Evolutionary conservation across 2,329 filamentous ascomycete species (phyloP), one percentile per base, ranked within the genome.

Genomic region (Colletotrichum orchidophilum): DNA sequence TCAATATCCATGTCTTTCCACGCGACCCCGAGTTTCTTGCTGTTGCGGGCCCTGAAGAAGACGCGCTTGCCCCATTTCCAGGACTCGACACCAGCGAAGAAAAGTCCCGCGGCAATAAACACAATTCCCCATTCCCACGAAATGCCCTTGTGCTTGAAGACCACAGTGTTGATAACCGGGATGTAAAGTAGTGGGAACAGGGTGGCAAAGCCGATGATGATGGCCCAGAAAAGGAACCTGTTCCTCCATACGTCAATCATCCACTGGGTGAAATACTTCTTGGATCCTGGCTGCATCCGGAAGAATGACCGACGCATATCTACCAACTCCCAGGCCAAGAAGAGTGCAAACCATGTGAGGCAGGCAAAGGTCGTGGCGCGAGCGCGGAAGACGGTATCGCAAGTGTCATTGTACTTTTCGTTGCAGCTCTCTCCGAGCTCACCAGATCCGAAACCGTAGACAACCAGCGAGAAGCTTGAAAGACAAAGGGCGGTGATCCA

Each of bases 311-410:
- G 88, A 26, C 92, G 90, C 81, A 92, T 87, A 76, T 93, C 87
- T 71, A 94, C 86, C 87, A 94, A 92, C 79, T 95, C 92, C 93
- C 93, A 95, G 0, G 93, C 93, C 5, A 94, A 85, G 83, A 94
- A 93, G 21, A 94, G 86, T 0, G 92, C 91, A 75, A 92, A 92
- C 92, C 92, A 94, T 0, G 92, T 94, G 63, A 94, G 85, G 74
- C 89, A 92, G 35, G 91, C 91, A 77, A 94, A 94, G 5, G 90
- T 92, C 0, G 93, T 93, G 0, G 91, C 91, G 15, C 93, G 90
- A 0, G 92, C 92, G 21, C 90, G 90, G 85, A 92, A 94, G 7
- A 93, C 90, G 0, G 86, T 86, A 31, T 90, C 86, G 78, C 92
- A 94, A 6, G 80, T 77, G 0, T 82, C 77, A 53, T 79, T 83